phyloP scores from a whole-genome alignment of 768 basidiomycete genomes.

The Serendipita vermifera region DNA sequence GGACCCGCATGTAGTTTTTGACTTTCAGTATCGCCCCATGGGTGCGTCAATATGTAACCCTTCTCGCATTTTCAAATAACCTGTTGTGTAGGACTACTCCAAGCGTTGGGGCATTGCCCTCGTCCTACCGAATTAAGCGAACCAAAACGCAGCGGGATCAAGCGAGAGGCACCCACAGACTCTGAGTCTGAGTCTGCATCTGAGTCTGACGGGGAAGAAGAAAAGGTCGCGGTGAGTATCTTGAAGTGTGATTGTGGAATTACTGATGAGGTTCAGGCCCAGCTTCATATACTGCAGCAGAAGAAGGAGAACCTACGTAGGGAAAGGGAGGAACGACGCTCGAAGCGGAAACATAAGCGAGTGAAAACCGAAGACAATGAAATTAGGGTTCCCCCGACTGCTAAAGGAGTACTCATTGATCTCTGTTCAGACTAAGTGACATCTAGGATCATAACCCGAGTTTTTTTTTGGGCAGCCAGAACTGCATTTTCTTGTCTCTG shows the following conservation, averaged over 20 bases:
- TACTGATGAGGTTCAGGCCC: neutral
- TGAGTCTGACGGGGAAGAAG: neutral
- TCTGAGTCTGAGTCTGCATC: neutral
- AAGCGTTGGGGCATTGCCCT: neutral
- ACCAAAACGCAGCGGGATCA: neutral
- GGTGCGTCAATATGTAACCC: neutral
- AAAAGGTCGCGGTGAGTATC: neutral
- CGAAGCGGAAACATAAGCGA: neutral
- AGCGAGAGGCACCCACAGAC: neutral
- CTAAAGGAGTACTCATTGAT: too few species aligned
- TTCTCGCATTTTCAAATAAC: neutral
- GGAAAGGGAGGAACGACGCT: too few species aligned
- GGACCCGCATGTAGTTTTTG: neutral
- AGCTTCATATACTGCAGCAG: neutral
- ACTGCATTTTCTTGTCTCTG: too few species aligned
- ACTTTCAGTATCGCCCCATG: neutral
- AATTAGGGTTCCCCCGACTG: too few species aligned
- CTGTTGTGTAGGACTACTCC: neutral
- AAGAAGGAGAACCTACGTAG: neutral
- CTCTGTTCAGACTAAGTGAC: too few species aligned
- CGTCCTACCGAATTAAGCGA: too few species aligned
- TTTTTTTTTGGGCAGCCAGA: too few species aligned
- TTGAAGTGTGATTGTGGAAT: neutral
- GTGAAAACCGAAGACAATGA: neutral
- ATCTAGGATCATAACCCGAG: too few species aligned